Percentiles rank a stretch among this genome's conserved stretches.
These are phyloP conservation scores for Actinidia arguta DNA, from an alignment of 179 eudicot genomes.

Conservation along the genomic window DNA sequence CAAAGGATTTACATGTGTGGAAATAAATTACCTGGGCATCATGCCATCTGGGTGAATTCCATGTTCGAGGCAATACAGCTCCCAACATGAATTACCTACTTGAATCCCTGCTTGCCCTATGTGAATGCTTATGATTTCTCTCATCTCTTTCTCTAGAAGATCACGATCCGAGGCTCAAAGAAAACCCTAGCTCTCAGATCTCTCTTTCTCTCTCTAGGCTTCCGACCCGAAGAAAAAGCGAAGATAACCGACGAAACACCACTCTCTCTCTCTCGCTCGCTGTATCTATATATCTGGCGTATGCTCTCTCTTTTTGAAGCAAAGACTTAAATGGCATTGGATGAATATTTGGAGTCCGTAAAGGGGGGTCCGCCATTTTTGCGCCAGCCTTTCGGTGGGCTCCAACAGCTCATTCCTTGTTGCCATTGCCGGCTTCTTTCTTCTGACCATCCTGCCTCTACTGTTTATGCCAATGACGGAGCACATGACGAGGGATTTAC, in stretches of 20 bases:
- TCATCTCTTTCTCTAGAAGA: constrained; percentile 40
- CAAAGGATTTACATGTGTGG: neutral
- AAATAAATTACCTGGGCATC: constrained; percentile 65
- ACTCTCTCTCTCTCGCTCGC: neutral
- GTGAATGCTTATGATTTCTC: constrained; percentile 81
- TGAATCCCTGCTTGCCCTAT: constrained; percentile 87
- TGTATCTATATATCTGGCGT: too few species aligned
- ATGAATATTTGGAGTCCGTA: constrained; percentile 23
- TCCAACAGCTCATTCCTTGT: neutral
- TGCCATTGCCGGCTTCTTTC: neutral
- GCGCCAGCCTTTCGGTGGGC: constrained; percentile 21
- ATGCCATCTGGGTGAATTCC: constrained; percentile 83
- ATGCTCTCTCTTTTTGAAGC: neutral
- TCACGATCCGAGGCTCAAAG: neutral
- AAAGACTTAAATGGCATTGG: neutral
- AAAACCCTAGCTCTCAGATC: constrained; percentile 5
- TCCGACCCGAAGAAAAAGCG: neutral
- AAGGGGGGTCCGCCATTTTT: neutral
- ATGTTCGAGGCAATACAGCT: constrained; percentile 82
- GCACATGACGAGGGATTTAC: neutral
- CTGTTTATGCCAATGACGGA: neutral
- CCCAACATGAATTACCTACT: constrained; percentile 86
- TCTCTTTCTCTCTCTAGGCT: constrained; percentile 12
- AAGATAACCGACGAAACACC: too few species aligned
- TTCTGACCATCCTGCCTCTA: neutral